Percentiles rank a stretch among this genome's conserved stretches.
phyloP scores from a whole-genome alignment of 345 rosid species.

The Hibiscus syriacus region DNA sequence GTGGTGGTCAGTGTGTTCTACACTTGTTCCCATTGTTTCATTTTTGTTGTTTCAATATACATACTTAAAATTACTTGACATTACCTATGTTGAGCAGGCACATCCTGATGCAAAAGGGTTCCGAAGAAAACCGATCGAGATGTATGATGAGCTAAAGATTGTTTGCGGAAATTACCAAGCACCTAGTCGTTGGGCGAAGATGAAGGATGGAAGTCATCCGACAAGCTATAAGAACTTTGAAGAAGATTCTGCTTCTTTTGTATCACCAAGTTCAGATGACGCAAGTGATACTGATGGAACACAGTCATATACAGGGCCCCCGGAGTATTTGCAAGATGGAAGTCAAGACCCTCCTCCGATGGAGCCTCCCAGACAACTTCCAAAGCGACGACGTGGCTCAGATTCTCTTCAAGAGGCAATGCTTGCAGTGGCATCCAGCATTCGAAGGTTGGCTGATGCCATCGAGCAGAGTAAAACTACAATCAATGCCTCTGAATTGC shows the following conservation, averaged over 20 bases:
- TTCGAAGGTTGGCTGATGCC: conserved; percentile 68
- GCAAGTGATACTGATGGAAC: conserved; percentile 80
- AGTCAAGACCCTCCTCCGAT: conserved; percentile 50
- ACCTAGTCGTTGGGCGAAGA: conserved; percentile 55
- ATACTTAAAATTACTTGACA: background rate
- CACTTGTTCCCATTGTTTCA: background rate
- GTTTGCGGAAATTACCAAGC: conserved; percentile 82
- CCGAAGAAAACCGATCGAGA: conserved; percentile 73
- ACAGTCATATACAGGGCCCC: conserved; percentile 50
- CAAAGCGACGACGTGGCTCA: conserved; percentile 44
- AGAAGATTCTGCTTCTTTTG: conserved; percentile 65
- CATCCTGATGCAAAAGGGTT: conserved; percentile 75
- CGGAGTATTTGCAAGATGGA: conserved; percentile 43
- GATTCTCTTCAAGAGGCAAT: conserved; percentile 70
- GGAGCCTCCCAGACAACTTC: conserved; percentile 49
- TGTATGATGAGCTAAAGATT: conserved; percentile 74
- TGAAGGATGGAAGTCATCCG: conserved; percentile 47
- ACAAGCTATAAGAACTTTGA: conserved; percentile 42
- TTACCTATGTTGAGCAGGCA: conserved; percentile 33
- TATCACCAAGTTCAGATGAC: conserved; percentile 56
- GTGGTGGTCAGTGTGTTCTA: conserved; percentile 41
- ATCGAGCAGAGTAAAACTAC: conserved; percentile 47
- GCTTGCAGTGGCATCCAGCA: conserved; percentile 65
- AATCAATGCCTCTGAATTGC: conserved; percentile 47
- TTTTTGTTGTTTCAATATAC: background rate